Conservation (phyloP, 306 rosid genomes). For the Fragaria iinumae region DNA sequence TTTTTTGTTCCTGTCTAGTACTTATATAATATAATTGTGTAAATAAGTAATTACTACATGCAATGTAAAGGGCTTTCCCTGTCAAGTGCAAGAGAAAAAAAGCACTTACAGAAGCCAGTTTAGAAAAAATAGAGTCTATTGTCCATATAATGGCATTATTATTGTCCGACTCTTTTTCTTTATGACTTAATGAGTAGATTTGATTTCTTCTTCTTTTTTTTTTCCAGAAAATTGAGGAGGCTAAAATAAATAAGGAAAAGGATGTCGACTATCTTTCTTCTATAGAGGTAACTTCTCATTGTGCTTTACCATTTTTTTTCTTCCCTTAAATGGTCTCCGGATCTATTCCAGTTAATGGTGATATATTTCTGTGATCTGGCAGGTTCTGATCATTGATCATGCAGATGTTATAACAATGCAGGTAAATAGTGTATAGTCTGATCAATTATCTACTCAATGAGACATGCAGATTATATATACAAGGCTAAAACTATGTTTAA, state of each 20-base stretch:
- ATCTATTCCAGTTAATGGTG: constrained; percentile 11
- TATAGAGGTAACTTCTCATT: constrained; percentile 61
- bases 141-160: not conserved
- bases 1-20: not conserved
- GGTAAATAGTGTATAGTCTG: constrained; percentile 40
- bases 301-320: not conserved
- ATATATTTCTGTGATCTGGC: constrained; percentile 31
- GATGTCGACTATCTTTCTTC: constrained; percentile 93
- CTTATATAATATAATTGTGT: not conserved
- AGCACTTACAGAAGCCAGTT: not conserved
- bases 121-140: not conserved
- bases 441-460: constrained; percentile 12
- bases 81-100: not conserved
- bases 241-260: constrained; percentile 62
- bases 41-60: not conserved
- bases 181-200: constrained; percentile 21
- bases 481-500: not conserved
- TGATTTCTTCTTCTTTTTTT: constrained; percentile 7
- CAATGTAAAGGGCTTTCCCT: not conserved
- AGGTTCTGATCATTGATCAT: constrained; percentile 88
- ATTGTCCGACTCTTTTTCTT: not conserved
- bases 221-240: constrained; percentile 75
- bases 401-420: constrained; percentile 94
- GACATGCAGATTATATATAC: not conserved
- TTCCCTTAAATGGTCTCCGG: not conserved